A percentile compares a stretch with the other conserved stretches of the same genome.
phyloP scores from a whole-genome alignment of 2,329 filamentous ascomycete genomes.

The Colletotrichum sp. region DNA sequence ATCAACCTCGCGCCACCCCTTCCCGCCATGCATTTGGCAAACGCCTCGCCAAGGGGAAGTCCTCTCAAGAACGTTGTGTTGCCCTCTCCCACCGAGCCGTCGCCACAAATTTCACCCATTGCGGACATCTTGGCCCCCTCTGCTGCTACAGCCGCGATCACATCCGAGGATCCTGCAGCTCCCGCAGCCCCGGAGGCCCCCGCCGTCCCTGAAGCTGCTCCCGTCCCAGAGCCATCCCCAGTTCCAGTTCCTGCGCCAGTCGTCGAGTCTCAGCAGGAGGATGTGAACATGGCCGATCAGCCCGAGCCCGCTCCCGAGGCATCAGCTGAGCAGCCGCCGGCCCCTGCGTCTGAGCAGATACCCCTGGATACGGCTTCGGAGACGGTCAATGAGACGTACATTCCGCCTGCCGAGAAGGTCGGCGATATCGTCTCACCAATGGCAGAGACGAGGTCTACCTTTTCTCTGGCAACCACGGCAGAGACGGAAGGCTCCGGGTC shows the following conservation, averaged over 20 bases:
- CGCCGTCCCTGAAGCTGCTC: background rate
- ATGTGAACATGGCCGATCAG: constrained; percentile 1
- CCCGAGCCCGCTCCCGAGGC: background rate
- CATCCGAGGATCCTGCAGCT: background rate
- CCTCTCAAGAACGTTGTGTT: constrained; percentile 58
- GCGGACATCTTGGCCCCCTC: constrained; percentile 1
- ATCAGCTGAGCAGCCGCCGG: background rate
- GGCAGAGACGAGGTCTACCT: constrained; percentile 16
- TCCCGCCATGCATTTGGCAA: constrained; percentile 26
- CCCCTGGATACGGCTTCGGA: background rate
- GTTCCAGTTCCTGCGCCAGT: background rate
- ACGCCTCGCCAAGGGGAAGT: constrained; percentile 46
- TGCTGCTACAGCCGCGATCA: background rate
- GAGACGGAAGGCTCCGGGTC: constrained; percentile 13
- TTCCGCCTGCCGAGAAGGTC: constrained; percentile 16
- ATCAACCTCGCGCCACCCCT: constrained; percentile 35
- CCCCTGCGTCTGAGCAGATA: background rate
- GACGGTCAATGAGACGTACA: background rate
- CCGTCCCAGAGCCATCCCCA: background rate
- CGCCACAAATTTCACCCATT: constrained; percentile 24
- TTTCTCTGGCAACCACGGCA: constrained; percentile 15
- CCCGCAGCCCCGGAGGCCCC: background rate
- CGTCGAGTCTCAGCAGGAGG: background rate
- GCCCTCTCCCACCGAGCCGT: constrained; percentile 48
- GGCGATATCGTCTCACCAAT: constrained; percentile 16